Conservation (phyloP, 2,329 filamentous ascomycete genomes). For the Ophiognomonia clavigignenti-juglandacearum region DNA sequence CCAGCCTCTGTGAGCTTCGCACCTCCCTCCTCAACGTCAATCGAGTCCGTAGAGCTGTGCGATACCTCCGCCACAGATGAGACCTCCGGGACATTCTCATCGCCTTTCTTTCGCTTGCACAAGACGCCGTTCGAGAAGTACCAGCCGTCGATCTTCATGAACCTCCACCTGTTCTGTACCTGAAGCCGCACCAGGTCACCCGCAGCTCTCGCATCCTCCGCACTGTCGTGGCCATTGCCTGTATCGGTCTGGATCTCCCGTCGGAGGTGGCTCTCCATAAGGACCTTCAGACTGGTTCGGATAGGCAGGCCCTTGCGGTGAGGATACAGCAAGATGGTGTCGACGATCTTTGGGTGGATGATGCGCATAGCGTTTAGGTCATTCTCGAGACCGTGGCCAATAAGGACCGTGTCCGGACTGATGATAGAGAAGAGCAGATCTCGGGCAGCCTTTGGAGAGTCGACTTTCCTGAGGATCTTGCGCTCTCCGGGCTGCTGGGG, state of each 20-base stretch:
- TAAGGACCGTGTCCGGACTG: conserved; percentile 71
- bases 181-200: conserved; percentile 77
- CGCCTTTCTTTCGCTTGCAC: too few species aligned
- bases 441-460: conserved; percentile 70
- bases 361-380: conserved; percentile 83
- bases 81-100: too few species aligned
- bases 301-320: conserved; percentile 72
- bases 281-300: conserved; percentile 69
- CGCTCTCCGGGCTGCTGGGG: conserved; percentile 21
- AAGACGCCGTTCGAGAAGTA: conserved; percentile 42
- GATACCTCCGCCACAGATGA: neutral
- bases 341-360: conserved; percentile 78
- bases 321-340: conserved; percentile 81
- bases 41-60: conserved; percentile 8
- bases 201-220: conserved; percentile 84
- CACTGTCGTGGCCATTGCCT: conserved; percentile 75
- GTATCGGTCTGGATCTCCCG: conserved; percentile 73
- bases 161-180: conserved; percentile 65
- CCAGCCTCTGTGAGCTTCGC: conserved; percentile 33
- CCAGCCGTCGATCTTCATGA: conserved; percentile 66
- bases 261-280: conserved; percentile 66
- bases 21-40: conserved; percentile 2
- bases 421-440: conserved; percentile 72
- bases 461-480: conserved; percentile 63
- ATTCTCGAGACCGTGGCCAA: conserved; percentile 94